Conservation (phyloP, 192 early-diverging fungal genomes). For the Backusella morwellensis region DNA sequence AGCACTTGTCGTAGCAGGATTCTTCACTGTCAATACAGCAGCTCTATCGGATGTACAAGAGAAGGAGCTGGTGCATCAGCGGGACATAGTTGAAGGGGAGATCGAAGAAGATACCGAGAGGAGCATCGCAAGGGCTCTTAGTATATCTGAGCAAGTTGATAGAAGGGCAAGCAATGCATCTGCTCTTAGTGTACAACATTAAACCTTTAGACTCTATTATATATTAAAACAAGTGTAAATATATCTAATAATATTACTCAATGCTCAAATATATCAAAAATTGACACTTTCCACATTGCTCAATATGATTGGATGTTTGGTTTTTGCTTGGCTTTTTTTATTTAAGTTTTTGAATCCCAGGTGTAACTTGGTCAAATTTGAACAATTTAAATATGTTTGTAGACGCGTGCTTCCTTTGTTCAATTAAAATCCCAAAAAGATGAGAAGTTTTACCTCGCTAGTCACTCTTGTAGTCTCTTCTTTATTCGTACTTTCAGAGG, state of each 20-base stretch:
- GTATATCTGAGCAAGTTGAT: background rate
- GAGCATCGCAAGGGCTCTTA: constrained; percentile 3
- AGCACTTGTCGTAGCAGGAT: constrained; percentile 61
- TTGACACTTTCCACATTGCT: constrained; percentile 6
- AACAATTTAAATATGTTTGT: background rate
- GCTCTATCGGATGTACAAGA: constrained; percentile 37
- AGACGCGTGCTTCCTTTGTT: constrained; percentile 2
- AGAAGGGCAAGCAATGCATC: constrained; percentile 12
- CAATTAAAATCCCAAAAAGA: background rate
- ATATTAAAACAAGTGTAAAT: background rate
- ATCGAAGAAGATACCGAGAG: background rate
- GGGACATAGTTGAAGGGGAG: constrained; percentile 2
- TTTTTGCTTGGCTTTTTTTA: constrained; percentile 4
- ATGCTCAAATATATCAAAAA: background rate
- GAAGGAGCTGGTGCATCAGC: constrained; percentile 5
- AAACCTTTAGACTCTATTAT: constrained; percentile 1
- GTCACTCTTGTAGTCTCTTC: constrained; percentile 6
- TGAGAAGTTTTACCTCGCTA: constrained; percentile 15
- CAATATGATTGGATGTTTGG: background rate
- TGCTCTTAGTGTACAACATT: constrained; percentile 8
- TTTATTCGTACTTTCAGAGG: constrained; percentile 18
- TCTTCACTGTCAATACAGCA: constrained; percentile 60
- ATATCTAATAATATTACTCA: background rate
- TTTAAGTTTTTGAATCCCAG: constrained; percentile 3
- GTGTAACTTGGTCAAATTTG: constrained; percentile 3